Evolutionary conservation across 352 stramenopile species (phyloP), one percentile per base, ranked within the genome.

Genomic region (Globisporangium carolinianum): DNA sequence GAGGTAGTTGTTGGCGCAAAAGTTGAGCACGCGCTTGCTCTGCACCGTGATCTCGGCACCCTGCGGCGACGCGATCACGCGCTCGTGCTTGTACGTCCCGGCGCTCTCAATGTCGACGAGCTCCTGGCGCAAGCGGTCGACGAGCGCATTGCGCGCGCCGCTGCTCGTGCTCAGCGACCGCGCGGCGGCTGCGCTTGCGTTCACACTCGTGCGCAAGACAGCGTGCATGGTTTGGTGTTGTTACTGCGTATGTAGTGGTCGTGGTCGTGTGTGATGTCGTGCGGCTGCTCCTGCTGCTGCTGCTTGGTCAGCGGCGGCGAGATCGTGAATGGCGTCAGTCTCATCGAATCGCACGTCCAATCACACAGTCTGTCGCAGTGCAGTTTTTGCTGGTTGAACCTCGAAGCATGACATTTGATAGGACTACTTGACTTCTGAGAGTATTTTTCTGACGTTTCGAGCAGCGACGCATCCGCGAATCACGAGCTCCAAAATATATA

Each of bases 1-100:
- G 38, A 98, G 62, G 75, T 98, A 98, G 69, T 98, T 97, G 75
- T 98, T 98, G 59, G 90, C 84, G 67, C 92, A 98, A 57, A 98
- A 97, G 69, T 97, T 98, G 58, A 98, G 81, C 66, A 98, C 92
- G 3, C 39, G 11, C 35, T 80, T 53, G 51, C 71, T 72, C 51
- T 87, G 68, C 15, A 97, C 91, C 1, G 62, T 70, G 64, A 97
- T 94, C 50, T 73, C 61, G 6, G 85, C 73, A 51, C 76, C 83
- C 49, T 98, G 91, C 24, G 88, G 61, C 49, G 86, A 96, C 53
- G 84, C 76, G 55, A 98, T 97, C 52, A 98, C 84, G 60, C 91
- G 86, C 72, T 98, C 91, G 57, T 68, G 67, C 69, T 95, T 95
- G 76, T 75, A 96, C 12, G 83, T 93, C 61, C 86, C 86, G 14